Evolutionary conservation across 352 stramenopile species (phyloP), one percentile per base, ranked within the genome.

Genomic region (Globisporangium heterothallicum): DNA sequence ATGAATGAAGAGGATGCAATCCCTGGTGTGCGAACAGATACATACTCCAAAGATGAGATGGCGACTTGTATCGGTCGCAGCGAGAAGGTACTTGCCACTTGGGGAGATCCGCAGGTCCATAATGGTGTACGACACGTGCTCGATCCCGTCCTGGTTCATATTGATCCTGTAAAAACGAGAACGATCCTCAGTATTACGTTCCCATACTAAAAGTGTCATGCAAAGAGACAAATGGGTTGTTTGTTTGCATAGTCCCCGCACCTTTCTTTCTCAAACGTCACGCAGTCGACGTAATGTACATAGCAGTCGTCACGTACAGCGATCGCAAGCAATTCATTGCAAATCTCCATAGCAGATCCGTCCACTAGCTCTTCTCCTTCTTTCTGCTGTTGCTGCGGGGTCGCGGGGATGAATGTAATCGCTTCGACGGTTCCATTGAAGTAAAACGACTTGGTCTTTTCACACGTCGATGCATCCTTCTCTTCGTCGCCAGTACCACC

Each of bases 91-190:
- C 38, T 92, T 91, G 42, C 72, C 72, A 46, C 61, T 86, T 0
- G 83, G 80, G 6, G 80, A 90, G 22, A 85, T 51, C 22, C 67
- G 80, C 42, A 94, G 53, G 48, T 94, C 78, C 76, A 94, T 87
- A 50, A 94, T 94, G 41, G 78, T 89, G 58, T 89, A 94, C 21
- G 83, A 94, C 6, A 92, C 80, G 60, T 94, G 83, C 55, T 94
- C 83, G 36, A 91, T 94, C 10, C 62, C 77, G 41, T 94, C 83
- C 25, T 78, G 66, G 53, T 94, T 94, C 80, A 94, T 94, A 55
- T 92, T 94, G 13, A 94, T 54, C 51, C 83, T 91, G 24, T 5
- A 53, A 12, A n/a, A n/a, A n/a, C n/a, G n/a, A 30, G 43, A 57
- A 48, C 8, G 25, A 50, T 38, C 32, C 32, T 10, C 43, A 47